These are phyloP conservation scores for Brettanomyces sp. DNA, from an alignment of 805 yeast genomes.

Conservation along the genomic window DNA sequence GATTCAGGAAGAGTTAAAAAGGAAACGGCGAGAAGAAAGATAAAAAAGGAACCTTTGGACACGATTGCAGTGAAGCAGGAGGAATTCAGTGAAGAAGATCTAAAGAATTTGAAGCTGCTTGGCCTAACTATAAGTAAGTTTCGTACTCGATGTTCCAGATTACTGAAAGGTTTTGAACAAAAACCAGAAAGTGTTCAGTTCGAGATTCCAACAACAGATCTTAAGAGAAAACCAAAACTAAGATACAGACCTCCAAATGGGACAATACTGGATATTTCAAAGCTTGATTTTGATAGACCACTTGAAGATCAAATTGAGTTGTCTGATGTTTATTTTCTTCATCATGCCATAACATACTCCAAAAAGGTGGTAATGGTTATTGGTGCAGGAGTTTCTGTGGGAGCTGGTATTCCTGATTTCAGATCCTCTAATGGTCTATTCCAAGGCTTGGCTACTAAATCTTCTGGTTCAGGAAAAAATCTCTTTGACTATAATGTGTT, in stretches of 20 bases:
- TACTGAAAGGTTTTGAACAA: no score
- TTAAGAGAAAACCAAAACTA: conserved; percentile 34
- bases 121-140: no score
- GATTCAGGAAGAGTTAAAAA: no score
- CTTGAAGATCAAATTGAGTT: conserved; percentile 27
- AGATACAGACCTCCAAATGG: conserved; percentile 38
- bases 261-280: conserved; percentile 30
- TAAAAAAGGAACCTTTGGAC: background rate
- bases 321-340: conserved; percentile 38
- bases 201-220: conserved; percentile 7
- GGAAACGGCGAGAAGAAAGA: no score
- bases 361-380: conserved; percentile 56
- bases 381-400: conserved; percentile 89
- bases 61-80: background rate
- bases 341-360: conserved; percentile 45
- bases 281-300: conserved; percentile 17
- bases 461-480: conserved; percentile 40
- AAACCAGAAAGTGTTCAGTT: background rate
- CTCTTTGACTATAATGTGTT: conserved; percentile 76
- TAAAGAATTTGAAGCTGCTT: no score
- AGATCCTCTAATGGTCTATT: conserved; percentile 75
- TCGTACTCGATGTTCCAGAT: no score
- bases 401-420: conserved; percentile 77
- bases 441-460: conserved; percentile 34
- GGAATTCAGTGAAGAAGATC: no score